phyloP scores from a whole-genome alignment of 306 rosid genomes.

The Alnus glutinosa region DNA sequence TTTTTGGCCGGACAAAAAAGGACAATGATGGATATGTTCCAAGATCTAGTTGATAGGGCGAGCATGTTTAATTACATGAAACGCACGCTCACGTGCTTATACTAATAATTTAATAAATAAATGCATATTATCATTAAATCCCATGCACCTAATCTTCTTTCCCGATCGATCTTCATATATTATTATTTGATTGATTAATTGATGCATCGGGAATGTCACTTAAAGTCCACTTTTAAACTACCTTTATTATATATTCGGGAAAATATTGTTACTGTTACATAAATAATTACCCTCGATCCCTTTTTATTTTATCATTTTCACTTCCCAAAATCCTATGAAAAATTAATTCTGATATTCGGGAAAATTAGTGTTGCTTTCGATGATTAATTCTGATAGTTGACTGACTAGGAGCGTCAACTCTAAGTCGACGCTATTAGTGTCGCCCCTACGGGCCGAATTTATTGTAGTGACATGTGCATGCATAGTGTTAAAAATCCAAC shows the following conservation, averaged over 20 bases:
- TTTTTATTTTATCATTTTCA: no score
- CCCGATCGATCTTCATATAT: not conserved
- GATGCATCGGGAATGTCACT: constrained; percentile 31
- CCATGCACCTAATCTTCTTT: constrained; percentile 13
- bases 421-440: no score
- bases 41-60: constrained; percentile 27
- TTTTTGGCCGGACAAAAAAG: constrained; percentile 36
- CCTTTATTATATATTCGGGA: not conserved
- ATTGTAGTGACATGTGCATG: no score
- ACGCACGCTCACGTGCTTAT: constrained; percentile 36
- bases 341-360: no score
- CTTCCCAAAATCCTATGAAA: not conserved
- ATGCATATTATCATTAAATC: not conserved
- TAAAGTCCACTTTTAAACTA: constrained; percentile 22
- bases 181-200: not conserved
- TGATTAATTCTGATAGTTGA: no score
- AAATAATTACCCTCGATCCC: not conserved
- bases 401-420: no score
- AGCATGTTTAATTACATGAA: not conserved
- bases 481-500: no score
- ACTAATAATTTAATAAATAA: not conserved
- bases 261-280: not conserved
- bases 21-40: constrained; percentile 21
- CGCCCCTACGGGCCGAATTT: no score
- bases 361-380: no score